Percentiles rank a stretch among this genome's conserved stretches.
Conservation (phyloP, 306 rosid species). For the Medicago lupulina region DNA sequence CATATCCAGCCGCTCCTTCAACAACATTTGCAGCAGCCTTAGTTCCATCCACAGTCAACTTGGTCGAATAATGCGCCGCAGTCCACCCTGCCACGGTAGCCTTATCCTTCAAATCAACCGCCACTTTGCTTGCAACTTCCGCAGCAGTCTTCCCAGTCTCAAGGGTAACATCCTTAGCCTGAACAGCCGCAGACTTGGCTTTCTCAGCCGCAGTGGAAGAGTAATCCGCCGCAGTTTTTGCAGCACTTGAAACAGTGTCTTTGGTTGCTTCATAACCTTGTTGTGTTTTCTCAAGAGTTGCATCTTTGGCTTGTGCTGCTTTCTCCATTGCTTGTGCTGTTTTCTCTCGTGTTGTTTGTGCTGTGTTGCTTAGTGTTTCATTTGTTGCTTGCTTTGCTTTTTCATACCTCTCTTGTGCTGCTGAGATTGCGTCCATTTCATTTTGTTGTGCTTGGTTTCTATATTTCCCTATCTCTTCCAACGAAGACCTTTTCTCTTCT, state of each 20-base stretch:
- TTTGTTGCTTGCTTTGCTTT: conserved; percentile 50
- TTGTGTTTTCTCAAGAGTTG: background rate
- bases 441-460: conserved; percentile 54
- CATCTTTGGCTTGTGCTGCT: background rate
- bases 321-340: conserved; percentile 35
- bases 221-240: conserved; percentile 49
- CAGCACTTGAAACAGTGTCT: conserved; percentile 34
- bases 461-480: conserved; percentile 48
- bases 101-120: conserved; percentile 65
- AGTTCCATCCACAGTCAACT: conserved; percentile 67
- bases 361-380: conserved; percentile 37
- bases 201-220: conserved; percentile 52
- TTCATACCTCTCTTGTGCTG: conserved; percentile 56
- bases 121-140: conserved; percentile 47
- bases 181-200: conserved; percentile 49
- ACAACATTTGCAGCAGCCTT: conserved; percentile 54
- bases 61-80: conserved; percentile 62
- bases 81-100: conserved; percentile 67
- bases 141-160: conserved; percentile 43
- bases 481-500: background rate
- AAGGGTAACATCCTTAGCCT: conserved; percentile 50
- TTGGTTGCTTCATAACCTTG: background rate
- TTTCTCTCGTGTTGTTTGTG: conserved; percentile 44
- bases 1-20: conserved; percentile 59
- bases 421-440: conserved; percentile 47